Base-by-base conservation (phyloP, 1,284 basidiomycete species). In the Peniophora sp. region DNA sequence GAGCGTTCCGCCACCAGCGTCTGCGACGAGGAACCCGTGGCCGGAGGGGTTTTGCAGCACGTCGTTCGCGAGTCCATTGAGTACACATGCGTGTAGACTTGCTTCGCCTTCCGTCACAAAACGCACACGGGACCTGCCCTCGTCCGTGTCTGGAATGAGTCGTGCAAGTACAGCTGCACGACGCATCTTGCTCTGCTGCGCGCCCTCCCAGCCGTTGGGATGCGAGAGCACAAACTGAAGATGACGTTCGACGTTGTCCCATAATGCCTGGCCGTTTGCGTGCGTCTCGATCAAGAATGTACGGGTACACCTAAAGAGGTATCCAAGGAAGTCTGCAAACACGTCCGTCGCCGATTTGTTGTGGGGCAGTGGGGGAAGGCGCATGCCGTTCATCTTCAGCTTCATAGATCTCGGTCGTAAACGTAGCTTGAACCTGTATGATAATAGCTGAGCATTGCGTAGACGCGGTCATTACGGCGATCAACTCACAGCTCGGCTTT, bases 91-190 rank as follows among this genome's bases (percentile, higher is more conserved):
- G 60, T 89, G 86, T 59, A 89, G 67, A 71, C 83, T 87, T 0
- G 86, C 86, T 66, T 89, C 86, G 49, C 85, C 86, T 62, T 89
- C 87, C 1, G 85, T 88, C 36, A 89, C 85, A 57, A 89, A 88
- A 27, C 82, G 70, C 56, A 89, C 85, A 48, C 83, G 70, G 0
- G 83, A 75, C 55, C 78, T 79, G 3, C 83, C 85, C 51, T 78
- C 81, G 57, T 82, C 80, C 1, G 81, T 85, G 61, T 87, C 81
- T 1, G 83, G 78, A 24, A 89, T 81, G 27, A 89, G 64, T 11
- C 77, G 77, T 5, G 81, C 86, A 55, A 78, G 74, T 10, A 84
- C 74, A 0, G 85, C 85, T 0, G 78, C 79, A 51, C 81, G 71
- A 50, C 86, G 75, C 82, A 89, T 85, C 63, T 79, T 81, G 35